Conservation (phyloP, 2,329 filamentous ascomycete species). For the Metarhizium guizhouense region DNA sequence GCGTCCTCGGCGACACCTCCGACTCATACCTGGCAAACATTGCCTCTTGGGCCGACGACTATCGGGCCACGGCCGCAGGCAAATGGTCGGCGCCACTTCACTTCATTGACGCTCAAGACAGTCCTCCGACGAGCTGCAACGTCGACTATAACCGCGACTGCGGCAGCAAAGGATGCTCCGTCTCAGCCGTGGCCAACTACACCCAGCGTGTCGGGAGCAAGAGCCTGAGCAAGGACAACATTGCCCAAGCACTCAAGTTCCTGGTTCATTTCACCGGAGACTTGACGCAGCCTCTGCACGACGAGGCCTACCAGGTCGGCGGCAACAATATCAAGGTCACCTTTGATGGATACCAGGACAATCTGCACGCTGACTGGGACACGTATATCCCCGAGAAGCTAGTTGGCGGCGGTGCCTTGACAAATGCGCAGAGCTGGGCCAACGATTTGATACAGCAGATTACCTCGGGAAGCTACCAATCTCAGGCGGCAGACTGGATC, state of each 20-base stretch:
- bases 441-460: no score
- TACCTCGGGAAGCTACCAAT: no score
- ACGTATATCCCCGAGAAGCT: conserved; percentile 43
- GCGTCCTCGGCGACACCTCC: no score
- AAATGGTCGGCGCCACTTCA: conserved; percentile 37
- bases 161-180: no score
- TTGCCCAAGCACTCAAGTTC: conserved; percentile 15
- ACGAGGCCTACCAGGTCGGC: conserved; percentile 41
- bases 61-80: conserved; percentile 35
- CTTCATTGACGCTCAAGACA: conserved; percentile 13
- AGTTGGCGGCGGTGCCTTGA: conserved; percentile 24
- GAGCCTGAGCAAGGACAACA: conserved; percentile 9
- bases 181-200: no score
- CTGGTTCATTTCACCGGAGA: conserved; percentile 44
- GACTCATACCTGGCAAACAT: conserved; percentile 32
- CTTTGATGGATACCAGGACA: conserved; percentile 41
- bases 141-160: no score
- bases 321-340: conserved; percentile 43
- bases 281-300: conserved; percentile 46
- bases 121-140: no score
- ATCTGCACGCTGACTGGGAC: conserved; percentile 51
- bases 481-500: no score
- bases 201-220: conserved; percentile 12
- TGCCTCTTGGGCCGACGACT: conserved; percentile 35
- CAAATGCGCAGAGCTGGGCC: conserved; percentile 28